phyloP scores from a whole-genome alignment of 2,329 filamentous ascomycete genomes.

The Magnaporthales sp. region DNA sequence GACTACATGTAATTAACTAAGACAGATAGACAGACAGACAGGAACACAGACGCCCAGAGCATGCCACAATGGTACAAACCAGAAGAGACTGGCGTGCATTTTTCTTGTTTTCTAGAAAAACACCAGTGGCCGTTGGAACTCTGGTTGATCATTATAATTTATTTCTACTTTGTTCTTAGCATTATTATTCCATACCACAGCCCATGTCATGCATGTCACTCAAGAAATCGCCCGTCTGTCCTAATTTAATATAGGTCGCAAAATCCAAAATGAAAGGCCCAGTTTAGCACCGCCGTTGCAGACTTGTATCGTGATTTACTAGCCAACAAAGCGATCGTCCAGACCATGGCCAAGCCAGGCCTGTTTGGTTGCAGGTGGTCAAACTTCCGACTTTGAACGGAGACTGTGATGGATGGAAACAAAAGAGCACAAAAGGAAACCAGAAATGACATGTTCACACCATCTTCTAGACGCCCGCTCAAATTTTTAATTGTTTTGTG shows the following conservation, averaged over 20 bases:
- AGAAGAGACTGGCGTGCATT: neutral
- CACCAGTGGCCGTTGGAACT: neutral
- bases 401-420: neutral
- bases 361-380: neutral
- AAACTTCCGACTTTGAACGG: neutral
- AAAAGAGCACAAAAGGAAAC: neutral
- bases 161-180: neutral
- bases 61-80: neutral
- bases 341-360: neutral
- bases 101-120: neutral
- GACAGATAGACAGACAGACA: neutral
- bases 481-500: neutral
- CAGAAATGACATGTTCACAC: neutral
- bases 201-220: neutral
- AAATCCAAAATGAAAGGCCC: neutral
- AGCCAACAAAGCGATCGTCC: neutral
- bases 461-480: neutral
- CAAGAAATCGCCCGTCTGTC: neutral
- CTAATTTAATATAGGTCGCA: neutral
- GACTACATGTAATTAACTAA: neutral
- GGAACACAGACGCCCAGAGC: neutral
- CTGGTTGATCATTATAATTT: neutral
- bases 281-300: neutral
- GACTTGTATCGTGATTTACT: neutral
- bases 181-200: neutral